Base-by-base conservation (phyloP, 352 stramenopile genomes). In the Globisporangium okanoganense region DNA sequence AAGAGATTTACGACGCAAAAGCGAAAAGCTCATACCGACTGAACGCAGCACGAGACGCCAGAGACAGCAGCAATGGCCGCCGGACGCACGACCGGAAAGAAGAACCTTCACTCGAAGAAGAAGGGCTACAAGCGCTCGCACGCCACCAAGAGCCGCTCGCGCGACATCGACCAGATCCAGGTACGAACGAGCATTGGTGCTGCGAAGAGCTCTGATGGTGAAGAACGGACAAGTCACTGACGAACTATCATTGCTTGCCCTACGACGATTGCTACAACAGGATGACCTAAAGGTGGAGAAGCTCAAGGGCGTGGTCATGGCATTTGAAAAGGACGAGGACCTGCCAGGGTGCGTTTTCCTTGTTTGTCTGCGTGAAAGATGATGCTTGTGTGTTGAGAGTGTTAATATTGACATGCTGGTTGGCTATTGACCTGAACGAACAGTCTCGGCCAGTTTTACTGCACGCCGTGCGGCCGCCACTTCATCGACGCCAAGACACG, bases 101-200 rank as follows among this genome's bases (percentile, higher is more conserved):
- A 82, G 68, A 72, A 83, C 56, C 70, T 79, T 20, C 79, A 88
- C 71, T 78, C 75, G 62, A 95, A 94, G 72, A 94, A 94, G 69
- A 95, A 92, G 62, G 72, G 87, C 53, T 95, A 94, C 82, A 92
- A 92, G 73, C 82, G 83, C 59, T 71, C 75, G 40, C 86, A 95
- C 64, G 72, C 81, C 52, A 95, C 86, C 60, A 94, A 93, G 71
- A 86, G 81, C 61, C 78, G 86, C 62, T 48, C 76, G 53, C 82
- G 86, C 31, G 86, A 95, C 49, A 75, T 95, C 13, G 86, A 95
- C 57, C 86, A 95, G 79, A 94, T 95, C 66, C 86, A 94, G 72
- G 76, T 82, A 29, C 48, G 38, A 25, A 4, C 18, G 62, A 58
- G 7, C 22, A 24, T 59, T n/a, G 13, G 5, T 22, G 36, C 13